Evolutionary conservation across 2,329 filamentous ascomycete species (phyloP), one percentile per base, ranked within the genome.

Genomic region (Colletotrichum ledebouriae): DNA sequence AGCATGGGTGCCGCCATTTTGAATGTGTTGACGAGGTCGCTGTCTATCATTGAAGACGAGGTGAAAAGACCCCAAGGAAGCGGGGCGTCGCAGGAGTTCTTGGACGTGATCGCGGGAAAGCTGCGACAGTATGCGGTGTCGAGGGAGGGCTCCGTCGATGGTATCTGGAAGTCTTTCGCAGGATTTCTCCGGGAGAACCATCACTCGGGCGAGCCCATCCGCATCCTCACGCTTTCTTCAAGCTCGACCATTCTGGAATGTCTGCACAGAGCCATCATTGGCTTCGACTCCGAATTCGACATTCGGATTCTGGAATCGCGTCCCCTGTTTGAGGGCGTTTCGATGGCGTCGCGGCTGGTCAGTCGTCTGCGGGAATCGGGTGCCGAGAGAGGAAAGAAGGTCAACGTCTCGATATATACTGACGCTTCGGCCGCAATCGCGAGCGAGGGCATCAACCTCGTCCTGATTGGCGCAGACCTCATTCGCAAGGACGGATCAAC

Each of bases 281-380:
- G 72, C 1, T 74, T 79, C 3, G 75, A 73, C 1, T 74, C 83
- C 7, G 72, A 69, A 0, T 73, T 91, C 9, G 83, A 89, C 57
- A 76, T 92, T 17, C 84, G 84, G 4, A 80, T 93, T 34, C 81
- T 93, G 3, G 90, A 92, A 75, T 92, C 90, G 2, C 82, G 90
- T 0, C 90, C 90, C 0, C 80, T 89, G 0, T 92, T 85, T 71
- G 90, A 93, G 77, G 90, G 90, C 7, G 86, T 86, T 4, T 84
- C 81, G 9, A 81, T 89, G 59, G 87, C 86, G 5, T 79, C 78
- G n/a, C 77, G 76, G 4, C 67, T 87, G 71, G 74, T 78, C 63
- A 55, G 72, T 70, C 42, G 67, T 67, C 64, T 68, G n/a, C 77
- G 71, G 7, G 68, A 72, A 9, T 75, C 72, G 25, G 71, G 70